Base-by-base conservation (phyloP, 768 basidiomycete species). In the Podaxis sp. region DNA sequence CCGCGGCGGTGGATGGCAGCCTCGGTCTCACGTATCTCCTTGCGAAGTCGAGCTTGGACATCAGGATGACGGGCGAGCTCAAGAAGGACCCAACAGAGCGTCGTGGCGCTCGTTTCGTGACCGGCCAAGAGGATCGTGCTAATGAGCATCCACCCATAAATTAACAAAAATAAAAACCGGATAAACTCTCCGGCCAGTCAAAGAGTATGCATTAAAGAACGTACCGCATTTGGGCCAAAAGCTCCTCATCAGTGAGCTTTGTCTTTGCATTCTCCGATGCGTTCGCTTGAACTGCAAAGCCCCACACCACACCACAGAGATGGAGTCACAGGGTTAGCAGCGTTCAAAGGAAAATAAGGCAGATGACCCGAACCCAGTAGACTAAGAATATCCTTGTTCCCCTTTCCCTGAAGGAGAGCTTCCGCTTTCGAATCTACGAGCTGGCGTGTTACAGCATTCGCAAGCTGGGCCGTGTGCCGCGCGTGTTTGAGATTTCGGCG, bases 91-190 rank as follows among this genome's bases (percentile, higher is more conserved):
- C 87, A 93, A 57, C 77, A 78, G 50, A 88, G 65, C 0, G 82
- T 79, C 62, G 80, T 84, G 0, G 87, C 79, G 11, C 84, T 86
- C 8, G 86, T 87, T 68, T 88, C 87, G 67, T 89, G 82, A 1
- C 83, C 85, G 4, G 83, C 82, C 37, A 84, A 63, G 33, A 83
- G 73, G 13, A 84, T 75, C 1, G 79, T 80, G 49, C 89, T 90
- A 33, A 22, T 36, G 28, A 0, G 72, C 67, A 36, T 80, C 36
- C 54, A 50, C 46, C 58, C 49, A 74, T 20, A 30, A 84, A 73
- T 58, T 3, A 67, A 68, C 67, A 81, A 81, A 12, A 76, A 68
- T 8, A 76, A 67, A 0, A 76, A 79, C 61, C 76, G 64, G 54
- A 69, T 74, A 12, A 37, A 49, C 46, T 49, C 36, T 49, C 17